A percentile compares a stretch with the other conserved stretches of the same genome.
phyloP scores from a whole-genome alignment of 106 monocot genomes.

The Allium cepa region DNA sequence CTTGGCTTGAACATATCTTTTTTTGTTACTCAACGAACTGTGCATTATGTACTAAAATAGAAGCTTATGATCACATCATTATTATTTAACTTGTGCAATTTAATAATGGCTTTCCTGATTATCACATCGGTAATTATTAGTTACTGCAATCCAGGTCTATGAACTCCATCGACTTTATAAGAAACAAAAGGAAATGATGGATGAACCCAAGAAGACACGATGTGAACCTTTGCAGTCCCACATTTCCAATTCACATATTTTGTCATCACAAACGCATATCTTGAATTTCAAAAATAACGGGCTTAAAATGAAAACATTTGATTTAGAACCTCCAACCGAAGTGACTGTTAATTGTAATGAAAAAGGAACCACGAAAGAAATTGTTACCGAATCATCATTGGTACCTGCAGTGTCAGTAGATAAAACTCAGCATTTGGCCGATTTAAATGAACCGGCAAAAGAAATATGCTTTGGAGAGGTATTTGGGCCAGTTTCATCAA shows the following conservation, averaged over 20 bases:
- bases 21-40: not conserved
- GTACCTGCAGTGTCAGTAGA: slow-evolving; percentile 4
- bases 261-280: slow-evolving; percentile 20
- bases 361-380: slow-evolving; percentile 13
- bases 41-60: not conserved
- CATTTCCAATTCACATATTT: slow-evolving; percentile 23
- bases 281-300: slow-evolving; percentile 1
- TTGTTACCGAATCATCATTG: slow-evolving; percentile 11
- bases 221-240: slow-evolving; percentile 2
- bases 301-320: slow-evolving; percentile 30
- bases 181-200: slow-evolving; percentile 62
- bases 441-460: slow-evolving; percentile 50
- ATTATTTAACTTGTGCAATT: not conserved
- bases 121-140: not conserved
- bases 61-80: not conserved
- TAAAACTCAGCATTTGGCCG: slow-evolving; percentile 14
- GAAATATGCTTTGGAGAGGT: slow-evolving; percentile 13
- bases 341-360: slow-evolving; percentile 35
- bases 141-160: slow-evolving; percentile 28
- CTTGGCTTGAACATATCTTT: not conserved
- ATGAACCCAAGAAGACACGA: slow-evolving; percentile 30
- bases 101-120: not conserved
- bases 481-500: slow-evolving; percentile 15
- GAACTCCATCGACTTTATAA: slow-evolving; percentile 50
- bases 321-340: slow-evolving; percentile 46